Conservation (phyloP, 2,329 filamentous ascomycete species). For the Mariannaea elegans region DNA sequence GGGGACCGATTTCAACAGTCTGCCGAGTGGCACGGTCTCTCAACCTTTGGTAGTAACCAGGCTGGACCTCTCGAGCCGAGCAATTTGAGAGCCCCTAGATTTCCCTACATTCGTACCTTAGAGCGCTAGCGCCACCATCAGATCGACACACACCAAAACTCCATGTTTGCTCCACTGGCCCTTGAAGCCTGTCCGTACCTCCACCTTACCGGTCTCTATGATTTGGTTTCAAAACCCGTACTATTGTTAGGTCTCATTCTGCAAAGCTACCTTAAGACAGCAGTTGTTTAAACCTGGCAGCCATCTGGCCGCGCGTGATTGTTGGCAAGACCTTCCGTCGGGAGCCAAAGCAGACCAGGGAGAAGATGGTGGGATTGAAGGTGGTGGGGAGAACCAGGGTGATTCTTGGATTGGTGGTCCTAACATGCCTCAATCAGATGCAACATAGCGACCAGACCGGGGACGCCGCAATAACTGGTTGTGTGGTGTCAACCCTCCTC, state of each 20-base stretch:
- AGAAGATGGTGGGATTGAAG: constrained; percentile 14
- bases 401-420: constrained; percentile 11
- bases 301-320: constrained; percentile 7
- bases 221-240: constrained; percentile 1
- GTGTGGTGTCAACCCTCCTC: constrained; percentile 9
- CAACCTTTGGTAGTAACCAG: constrained; percentile 1
- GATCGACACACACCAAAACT: constrained; percentile 24
- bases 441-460: constrained; percentile 6
- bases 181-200: constrained; percentile 5
- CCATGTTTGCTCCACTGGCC: constrained; percentile 23
- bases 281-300: background rate
- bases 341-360: constrained; percentile 2
- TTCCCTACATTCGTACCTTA: background rate
- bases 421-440: constrained; percentile 14
- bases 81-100: background rate
- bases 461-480: background rate
- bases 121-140: constrained; percentile 30
- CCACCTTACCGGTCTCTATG: constrained; percentile 11
- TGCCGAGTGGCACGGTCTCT: constrained; percentile 1
- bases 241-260: constrained; percentile 7
- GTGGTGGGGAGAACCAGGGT: constrained; percentile 16
- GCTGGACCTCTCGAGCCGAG: background rate
- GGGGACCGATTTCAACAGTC: background rate
- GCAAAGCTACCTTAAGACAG: constrained; percentile 10
- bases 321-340: background rate